A percentile compares a stretch with the other conserved stretches of the same genome.
These are phyloP conservation scores for Mikania micrantha DNA, from an alignment of 129 eudicot genomes.

Conservation along the genomic window DNA sequence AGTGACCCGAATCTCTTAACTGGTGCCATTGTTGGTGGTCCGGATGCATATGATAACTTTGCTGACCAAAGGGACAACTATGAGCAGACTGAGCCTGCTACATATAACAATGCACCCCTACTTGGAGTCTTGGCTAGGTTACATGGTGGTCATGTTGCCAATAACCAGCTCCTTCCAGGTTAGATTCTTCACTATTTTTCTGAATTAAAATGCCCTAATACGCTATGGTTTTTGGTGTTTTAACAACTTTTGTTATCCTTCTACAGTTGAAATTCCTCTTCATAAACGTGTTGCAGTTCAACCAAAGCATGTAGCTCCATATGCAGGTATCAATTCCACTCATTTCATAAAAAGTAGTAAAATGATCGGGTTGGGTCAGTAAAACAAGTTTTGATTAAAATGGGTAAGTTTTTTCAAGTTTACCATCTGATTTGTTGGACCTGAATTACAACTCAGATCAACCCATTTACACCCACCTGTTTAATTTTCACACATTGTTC, in stretches of 20 bases:
- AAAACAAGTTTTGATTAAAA: not conserved
- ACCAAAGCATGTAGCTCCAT: conserved; percentile 34
- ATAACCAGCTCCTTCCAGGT: conserved; percentile 88
- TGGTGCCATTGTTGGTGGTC: conserved; percentile 97
- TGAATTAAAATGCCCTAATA: too few species aligned
- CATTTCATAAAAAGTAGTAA: not conserved
- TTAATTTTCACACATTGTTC: not conserved
- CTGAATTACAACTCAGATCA: too few species aligned
- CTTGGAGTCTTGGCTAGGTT: conserved; percentile 78
- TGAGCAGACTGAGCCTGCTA: conserved; percentile 98
- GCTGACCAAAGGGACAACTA: conserved; percentile 90
- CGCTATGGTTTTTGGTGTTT: not conserved
- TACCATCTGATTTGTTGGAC: not conserved
- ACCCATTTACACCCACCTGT: not conserved
- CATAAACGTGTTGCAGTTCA: conserved; percentile 31
- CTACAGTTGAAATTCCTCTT: conserved; percentile 62
- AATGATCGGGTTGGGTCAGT: not conserved
- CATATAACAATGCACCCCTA: conserved; percentile 95
- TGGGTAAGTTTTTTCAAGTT: not conserved
- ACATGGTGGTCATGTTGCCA: conserved; percentile 55
- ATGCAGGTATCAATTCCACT: conserved; percentile 38
- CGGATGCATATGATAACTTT: conserved; percentile 95
- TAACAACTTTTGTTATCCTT: not conserved
- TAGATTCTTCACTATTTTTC: not conserved
- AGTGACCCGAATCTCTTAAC: conserved; percentile 80